Evolutionary conservation across 768 basidiomycete species (phyloP), one percentile per base, ranked within the genome.

Genomic region (Pisolithus albus): DNA sequence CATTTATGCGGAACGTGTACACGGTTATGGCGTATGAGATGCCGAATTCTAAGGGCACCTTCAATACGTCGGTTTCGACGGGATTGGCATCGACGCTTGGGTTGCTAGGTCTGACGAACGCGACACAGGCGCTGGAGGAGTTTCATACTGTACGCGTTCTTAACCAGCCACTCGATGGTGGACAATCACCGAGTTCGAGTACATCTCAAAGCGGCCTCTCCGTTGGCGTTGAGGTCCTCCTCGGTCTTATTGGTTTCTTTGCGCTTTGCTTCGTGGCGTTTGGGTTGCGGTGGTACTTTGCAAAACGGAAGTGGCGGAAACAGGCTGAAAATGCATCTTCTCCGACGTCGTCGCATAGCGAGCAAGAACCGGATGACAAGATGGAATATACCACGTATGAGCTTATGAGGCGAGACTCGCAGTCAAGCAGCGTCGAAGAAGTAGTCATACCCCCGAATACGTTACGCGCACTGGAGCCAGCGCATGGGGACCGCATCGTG

Each of bases 1-100:
- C 88, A 0, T 91, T 91, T 62, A 69, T 91, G 59, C 76, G 86
- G 10, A 89, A 83, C 59, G 75, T 80, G 4, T 91, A 92, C 61
- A 83, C 80, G 11, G 86, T 92, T 55, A 78, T 89, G 76, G 83
- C 82, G 1, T 88, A 84, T 62, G 72, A 77, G 43, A 52, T 59
- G 0, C 82, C 82, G 2, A 59, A 69, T 44, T 39, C 64, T 0
- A 59, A 73, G 21, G 83, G 83, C 13, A 57, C 59, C 4, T 81
- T 84, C 63, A 68, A 74, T 26, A 49, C 47, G 5, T 52, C 53
- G 32, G 57, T 59, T 21, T 51, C 56, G 41, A 53, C 55, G 24
- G 57, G 56, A 37, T 56, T 59, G 51, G 44, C 52, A 3, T 75
- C 87, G 0, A 64, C 71, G 1, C 73, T 91, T 1, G 88, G 87